phyloP scores from a whole-genome alignment of 179 eudicot species.

The Beta corolliflora region DNA sequence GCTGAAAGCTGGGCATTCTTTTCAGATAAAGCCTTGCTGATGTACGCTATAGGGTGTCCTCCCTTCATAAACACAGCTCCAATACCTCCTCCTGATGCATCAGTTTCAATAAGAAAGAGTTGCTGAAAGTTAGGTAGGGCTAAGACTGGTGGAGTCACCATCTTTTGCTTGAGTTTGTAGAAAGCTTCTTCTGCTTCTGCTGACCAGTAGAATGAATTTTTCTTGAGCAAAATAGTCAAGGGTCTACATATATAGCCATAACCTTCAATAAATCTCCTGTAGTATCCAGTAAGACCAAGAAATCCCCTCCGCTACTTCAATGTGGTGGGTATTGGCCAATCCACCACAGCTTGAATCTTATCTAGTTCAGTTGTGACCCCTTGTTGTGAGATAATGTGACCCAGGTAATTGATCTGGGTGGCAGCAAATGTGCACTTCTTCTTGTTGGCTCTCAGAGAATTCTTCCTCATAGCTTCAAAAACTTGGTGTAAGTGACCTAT shows the following conservation, averaged over 20 bases:
- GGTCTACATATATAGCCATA: neutral
- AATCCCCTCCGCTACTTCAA: neutral
- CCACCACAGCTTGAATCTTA: neutral
- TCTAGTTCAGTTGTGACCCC: neutral
- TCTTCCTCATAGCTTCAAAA: neutral
- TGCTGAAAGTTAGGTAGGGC: neutral
- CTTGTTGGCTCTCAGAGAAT: neutral
- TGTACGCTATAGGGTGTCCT: neutral
- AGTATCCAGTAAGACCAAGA: neutral
- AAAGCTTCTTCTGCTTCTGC: too few species aligned
- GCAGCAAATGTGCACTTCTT: neutral
- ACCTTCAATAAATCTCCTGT: neutral
- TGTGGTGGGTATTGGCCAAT: neutral
- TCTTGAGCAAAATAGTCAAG: neutral
- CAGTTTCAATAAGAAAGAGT: neutral
- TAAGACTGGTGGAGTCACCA: too few species aligned
- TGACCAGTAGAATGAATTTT: neutral
- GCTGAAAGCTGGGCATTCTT: neutral
- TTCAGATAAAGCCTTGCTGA: neutral
- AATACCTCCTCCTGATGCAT: too few species aligned
- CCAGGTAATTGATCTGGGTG: neutral
- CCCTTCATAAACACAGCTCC: neutral
- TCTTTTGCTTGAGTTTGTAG: too few species aligned
- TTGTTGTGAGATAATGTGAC: neutral
- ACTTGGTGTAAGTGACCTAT: neutral